phyloP scores from a whole-genome alignment of 2,329 filamentous ascomycete species.

The Fusarium sambucinum region DNA sequence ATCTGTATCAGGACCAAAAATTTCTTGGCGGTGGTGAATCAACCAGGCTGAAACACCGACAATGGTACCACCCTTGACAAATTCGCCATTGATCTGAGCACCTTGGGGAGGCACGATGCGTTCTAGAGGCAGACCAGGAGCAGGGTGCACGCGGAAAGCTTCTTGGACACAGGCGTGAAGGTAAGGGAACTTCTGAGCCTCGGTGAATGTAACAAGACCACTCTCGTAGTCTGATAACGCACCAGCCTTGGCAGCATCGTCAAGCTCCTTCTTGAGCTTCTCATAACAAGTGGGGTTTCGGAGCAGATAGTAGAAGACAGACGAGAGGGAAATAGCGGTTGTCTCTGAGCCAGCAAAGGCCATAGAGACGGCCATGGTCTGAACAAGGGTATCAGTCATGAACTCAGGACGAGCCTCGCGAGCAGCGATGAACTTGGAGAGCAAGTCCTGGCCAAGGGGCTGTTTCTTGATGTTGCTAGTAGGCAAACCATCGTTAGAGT shows the following conservation, averaged over 20 bases:
- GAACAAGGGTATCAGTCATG: slow-evolving; percentile 77
- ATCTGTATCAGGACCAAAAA: slow-evolving; percentile 77
- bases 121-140: slow-evolving; percentile 78
- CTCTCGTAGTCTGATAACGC: slow-evolving; percentile 64
- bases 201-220: slow-evolving; percentile 75
- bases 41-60: slow-evolving; percentile 83
- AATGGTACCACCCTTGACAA: slow-evolving; percentile 76
- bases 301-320: slow-evolving; percentile 80
- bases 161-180: slow-evolving; percentile 84
- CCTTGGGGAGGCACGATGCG: slow-evolving; percentile 76
- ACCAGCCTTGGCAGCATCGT: slow-evolving; percentile 66
- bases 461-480: slow-evolving; percentile 54
- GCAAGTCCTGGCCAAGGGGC: slow-evolving; percentile 66
- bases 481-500: slow-evolving; percentile 48
- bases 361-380: slow-evolving; percentile 79
- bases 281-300: slow-evolving; percentile 69
- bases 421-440: slow-evolving; percentile 79
- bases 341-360: slow-evolving; percentile 82
- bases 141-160: slow-evolving; percentile 80
- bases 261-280: slow-evolving; percentile 71
- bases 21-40: slow-evolving; percentile 73
- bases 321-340: slow-evolving; percentile 78
- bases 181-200: slow-evolving; percentile 78
- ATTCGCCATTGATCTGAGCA: slow-evolving; percentile 70
- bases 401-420: slow-evolving; percentile 75